A percentile compares a stretch with the other conserved stretches of the same genome.
These are phyloP conservation scores for Pleurotus platypus DNA, from an alignment of 768 basidiomycete species.

Conservation along the genomic window DNA sequence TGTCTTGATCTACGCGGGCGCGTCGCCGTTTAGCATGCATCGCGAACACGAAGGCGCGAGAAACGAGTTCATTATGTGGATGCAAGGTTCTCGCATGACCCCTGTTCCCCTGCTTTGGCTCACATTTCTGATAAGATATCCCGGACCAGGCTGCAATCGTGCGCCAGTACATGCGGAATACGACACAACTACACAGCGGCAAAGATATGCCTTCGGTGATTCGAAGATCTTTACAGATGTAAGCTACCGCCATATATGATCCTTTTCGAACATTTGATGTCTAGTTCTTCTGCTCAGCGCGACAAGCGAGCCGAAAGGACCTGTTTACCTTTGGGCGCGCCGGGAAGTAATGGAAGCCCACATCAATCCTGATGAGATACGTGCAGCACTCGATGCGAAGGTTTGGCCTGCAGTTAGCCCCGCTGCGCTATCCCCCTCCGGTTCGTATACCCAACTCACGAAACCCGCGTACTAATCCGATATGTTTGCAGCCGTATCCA, in stretches of 20 bases:
- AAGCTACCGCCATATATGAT: conserved; percentile 11
- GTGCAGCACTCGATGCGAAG: conserved; percentile 21
- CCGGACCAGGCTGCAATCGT: conserved; percentile 72
- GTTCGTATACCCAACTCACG: conserved; percentile 15
- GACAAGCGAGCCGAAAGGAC: conserved; percentile 67
- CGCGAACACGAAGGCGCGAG: conserved; percentile 58
- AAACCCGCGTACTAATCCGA: not conserved
- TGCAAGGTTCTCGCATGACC: conserved; percentile 44
- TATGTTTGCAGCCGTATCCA: conserved; percentile 22
- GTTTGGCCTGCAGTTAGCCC: conserved; percentile 54
- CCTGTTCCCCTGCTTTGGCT: not conserved
- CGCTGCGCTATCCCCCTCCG: conserved; percentile 37
- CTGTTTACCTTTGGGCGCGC: conserved; percentile 71
- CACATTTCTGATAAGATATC: conserved; percentile 38
- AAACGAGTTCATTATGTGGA: conserved; percentile 75
- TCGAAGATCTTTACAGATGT: conserved; percentile 65
- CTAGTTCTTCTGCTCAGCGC: conserved; percentile 36
- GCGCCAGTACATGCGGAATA: conserved; percentile 72
- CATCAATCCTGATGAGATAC: conserved; percentile 35
- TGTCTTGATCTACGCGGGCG: conserved; percentile 70
- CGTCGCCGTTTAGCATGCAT: conserved; percentile 54
- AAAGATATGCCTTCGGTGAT: conserved; percentile 48
- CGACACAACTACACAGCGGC: conserved; percentile 54
- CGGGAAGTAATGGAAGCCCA: conserved; percentile 72
- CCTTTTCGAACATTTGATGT: not conserved